Percentiles rank a stretch among this genome's conserved stretches.
These are phyloP conservation scores for Paracorniculantispora psalliotae DNA, from an alignment of 2,329 filamentous ascomycete species.

Conservation along the genomic window DNA sequence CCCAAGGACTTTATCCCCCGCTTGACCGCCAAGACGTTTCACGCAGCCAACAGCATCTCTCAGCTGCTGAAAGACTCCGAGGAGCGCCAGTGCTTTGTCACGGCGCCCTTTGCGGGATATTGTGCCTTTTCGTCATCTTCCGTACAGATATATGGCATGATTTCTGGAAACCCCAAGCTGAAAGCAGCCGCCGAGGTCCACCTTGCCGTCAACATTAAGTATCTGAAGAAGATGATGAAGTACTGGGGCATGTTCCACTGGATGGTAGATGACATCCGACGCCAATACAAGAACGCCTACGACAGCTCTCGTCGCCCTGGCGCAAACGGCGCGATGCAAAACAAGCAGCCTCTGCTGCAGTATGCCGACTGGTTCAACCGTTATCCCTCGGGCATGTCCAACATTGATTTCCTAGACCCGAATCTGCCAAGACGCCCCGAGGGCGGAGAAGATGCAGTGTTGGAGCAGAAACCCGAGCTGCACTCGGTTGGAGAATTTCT, in stretches of 20 bases:
- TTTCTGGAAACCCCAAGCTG: constrained; percentile 73
- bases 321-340: constrained; percentile 30
- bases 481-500: constrained; percentile 95
- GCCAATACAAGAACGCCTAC: constrained; percentile 78
- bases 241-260: constrained; percentile 99
- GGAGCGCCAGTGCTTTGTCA: constrained; percentile 61
- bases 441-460: constrained; percentile 76
- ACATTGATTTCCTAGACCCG: constrained; percentile 77
- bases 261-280: constrained; percentile 87
- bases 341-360: constrained; percentile 69
- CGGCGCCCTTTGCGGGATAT: constrained; percentile 91
- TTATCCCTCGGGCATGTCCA: constrained; percentile 87
- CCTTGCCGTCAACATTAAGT: constrained; percentile 81
- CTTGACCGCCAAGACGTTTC: constrained; percentile 69
- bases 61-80: constrained; percentile 76
- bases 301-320: constrained; percentile 62
- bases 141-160: constrained; percentile 89
- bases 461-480: constrained; percentile 84
- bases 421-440: constrained; percentile 64
- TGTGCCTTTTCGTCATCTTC: constrained; percentile 90
- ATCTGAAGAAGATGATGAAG: constrained; percentile 89
- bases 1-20: constrained; percentile 73
- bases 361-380: constrained; percentile 97
- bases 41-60: constrained; percentile 83
- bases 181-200: constrained; percentile 78